Evolutionary conservation across 257 asterid genomes (phyloP), one percentile per base, ranked within the genome.

Genomic region (Solanum corneliomulleri): DNA sequence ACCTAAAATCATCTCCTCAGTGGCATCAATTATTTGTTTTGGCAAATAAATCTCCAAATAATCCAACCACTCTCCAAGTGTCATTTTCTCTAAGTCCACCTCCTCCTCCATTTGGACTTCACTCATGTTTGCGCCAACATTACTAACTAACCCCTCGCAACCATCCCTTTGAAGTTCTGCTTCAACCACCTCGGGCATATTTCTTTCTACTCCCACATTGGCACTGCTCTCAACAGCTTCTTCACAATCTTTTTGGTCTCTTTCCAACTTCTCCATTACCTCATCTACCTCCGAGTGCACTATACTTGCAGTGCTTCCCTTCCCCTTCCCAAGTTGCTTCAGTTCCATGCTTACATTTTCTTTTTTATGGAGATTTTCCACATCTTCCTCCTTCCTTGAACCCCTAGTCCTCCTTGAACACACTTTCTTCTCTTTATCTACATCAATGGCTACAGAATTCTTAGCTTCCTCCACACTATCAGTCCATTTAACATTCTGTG

Each of bases 41-140:
- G 96, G 95, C 80, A 93, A 89, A 87, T 49, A 64, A 66, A 66
- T 92, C 62, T 93, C 96, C 92, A 94, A 86, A 85, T 85, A 90
- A 29, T 93, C 95, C 37, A 95, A 85, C 97, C 98, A 95, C 68
- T 93, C 94, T 35, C 97, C 94, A 7, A 94, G 80, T 9, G 92
- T 93, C 98, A 94, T 94, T 49, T 88, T 93, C 90, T 94, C 94
- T 87, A 94, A 88, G 87, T 90, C 93, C 23, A 42, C 87, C 89
- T 72, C 88, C 41, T 58, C 56, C 7, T 68, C 86, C 77, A 12
- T 75, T 13, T 85, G 86, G 39, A 27, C 52, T 2, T 18, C 85
- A 8, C 75, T 60, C 72, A 84, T 86, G 84, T 77, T 89, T 68
- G 82, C 66, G 47, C 90, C 92, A 84, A 94, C 90, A 25, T 87